Base-by-base conservation (phyloP, 345 rosid species). In the Gossypium stocksii region DNA sequence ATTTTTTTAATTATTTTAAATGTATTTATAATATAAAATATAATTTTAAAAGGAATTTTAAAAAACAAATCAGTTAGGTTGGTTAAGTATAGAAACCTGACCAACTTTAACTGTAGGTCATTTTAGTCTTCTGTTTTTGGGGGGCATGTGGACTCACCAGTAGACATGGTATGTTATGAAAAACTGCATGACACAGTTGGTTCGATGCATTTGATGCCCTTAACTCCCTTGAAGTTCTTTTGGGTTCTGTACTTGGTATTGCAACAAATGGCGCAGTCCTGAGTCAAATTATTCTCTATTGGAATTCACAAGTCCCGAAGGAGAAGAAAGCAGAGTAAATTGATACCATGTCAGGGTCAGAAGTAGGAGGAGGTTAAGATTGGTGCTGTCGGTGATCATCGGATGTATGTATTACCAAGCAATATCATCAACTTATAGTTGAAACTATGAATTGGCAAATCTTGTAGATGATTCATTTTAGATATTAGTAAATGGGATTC, bases 161-260 rank as follows among this genome's bases (percentile, higher is more conserved):
- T 13, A 22, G 4, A 66, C 12, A 45, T 22, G 19, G 41, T 15
- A 23, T 2, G 3, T 46, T 12, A 23, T 48, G 57, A 67, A 27
- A 68, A 49, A 29, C 56, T 48, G 19, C 41, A 46, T 27, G 13
- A 25, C 3, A 10, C 6, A 5, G 73, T 52, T 69, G 22, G 34
- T n/a, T 34, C 51, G 19, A 70, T 60, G 15, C 49, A 15, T 74
- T 77, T 67, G 46, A 44, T 82, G 57, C 83, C 84, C 87, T 87
- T 71, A 65, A 87, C 80, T 23, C 25, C 65, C 34, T 34, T 65
- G 54, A 80, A 93, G 97, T 93, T 81, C 70, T 88, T 71, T 16
- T 82, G 86, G 93, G 96, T 45, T 85, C 92, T 19, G 85, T 83
- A 60, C 85, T 89, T 62, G 93, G 92, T 43, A 79, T 86, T 72